Evolutionary conservation across 768 basidiomycete species (phyloP), one percentile per base, ranked within the genome.

Genomic region (Ramaria rubella): DNA sequence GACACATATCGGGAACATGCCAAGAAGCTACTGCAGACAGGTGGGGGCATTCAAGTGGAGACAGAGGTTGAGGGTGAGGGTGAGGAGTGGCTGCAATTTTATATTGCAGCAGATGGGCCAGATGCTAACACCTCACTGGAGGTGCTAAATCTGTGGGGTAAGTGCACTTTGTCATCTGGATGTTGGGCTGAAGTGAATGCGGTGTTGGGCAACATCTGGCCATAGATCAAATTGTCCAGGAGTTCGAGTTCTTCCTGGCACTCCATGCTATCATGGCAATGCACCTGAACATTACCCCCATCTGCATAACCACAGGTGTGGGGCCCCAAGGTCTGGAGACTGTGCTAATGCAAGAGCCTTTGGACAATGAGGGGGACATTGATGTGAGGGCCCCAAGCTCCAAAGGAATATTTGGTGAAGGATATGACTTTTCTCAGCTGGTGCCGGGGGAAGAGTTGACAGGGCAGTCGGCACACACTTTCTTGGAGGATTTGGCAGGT

Each of bases 71-170:
- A 58, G 26, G 55, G 58, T 23, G 64, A 64, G 12, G 63, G 64
- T 12, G 63, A 53, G 4, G 65, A 66, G 12, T 11, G 36, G n/a
- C 17, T 19, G 19, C 29, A 17, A 8, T 40, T 23, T 40, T n/a
- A 23, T 23, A n/a, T 30, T 40, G 36, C 36, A n/a, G 19, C 67
- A n/a, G 34, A 38, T 15, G 57, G 57, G 1, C 23, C 52, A n/a
- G 48, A 63, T 42, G 55, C 62, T 6, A 51, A 49, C 14, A 69
- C 67, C 1, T 52, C 59, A 38, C 29, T 29, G 0, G n/a, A 42
- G 24, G 63, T 63, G 1, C 15, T 23, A 17, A 70, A 69, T 33
- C 43, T 69, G 5, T 70, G 69, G 69, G 55, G 66, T 69, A 38
- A 38, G n/a, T 38, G n/a, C 11, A 11, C 36, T n/a, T n/a, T 38